These are phyloP conservation scores for Penicillium sp. DNA, from an alignment of 2,329 filamentous ascomycete genomes.

Conservation along the genomic window DNA sequence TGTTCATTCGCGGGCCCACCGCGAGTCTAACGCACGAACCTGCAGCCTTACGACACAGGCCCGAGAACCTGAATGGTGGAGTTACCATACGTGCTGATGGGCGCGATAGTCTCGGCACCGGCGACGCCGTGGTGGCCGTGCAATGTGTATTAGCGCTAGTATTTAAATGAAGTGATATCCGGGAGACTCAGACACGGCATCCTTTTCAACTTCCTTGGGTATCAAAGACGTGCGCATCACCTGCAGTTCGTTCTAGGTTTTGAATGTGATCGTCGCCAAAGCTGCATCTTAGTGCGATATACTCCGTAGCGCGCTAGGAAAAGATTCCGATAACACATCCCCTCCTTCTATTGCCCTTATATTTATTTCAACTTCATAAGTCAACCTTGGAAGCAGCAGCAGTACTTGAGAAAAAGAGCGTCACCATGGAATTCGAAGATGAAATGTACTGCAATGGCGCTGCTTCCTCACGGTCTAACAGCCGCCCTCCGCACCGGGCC, in stretches of 20 bases:
- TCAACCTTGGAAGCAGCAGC: too few relatives aligned
- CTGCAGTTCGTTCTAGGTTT: neutral
- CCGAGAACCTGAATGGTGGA: neutral
- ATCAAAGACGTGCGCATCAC: neutral
- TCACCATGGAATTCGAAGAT: slow-evolving; percentile 31
- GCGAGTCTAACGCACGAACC: slow-evolving; percentile 19
- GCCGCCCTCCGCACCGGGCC: slow-evolving; percentile 32
- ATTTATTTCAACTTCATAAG: neutral
- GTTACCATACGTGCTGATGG: slow-evolving; percentile 5
- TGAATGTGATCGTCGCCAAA: neutral
- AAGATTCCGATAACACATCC: neutral
- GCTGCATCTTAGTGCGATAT: neutral
- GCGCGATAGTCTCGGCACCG: slow-evolving; percentile 1
- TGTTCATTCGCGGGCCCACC: slow-evolving; percentile 12
- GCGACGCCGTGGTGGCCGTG: slow-evolving; percentile 3
- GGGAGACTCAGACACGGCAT: neutral
- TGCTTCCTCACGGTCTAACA: slow-evolving; percentile 34
- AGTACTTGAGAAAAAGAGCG: too few relatives aligned
- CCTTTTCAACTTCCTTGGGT: neutral
- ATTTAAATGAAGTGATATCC: neutral
- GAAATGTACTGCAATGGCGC: slow-evolving; percentile 27
- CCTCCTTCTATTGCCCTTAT: neutral
- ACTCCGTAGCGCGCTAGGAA: neutral
- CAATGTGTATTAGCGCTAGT: neutral
- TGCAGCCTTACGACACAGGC: slow-evolving; percentile 23